These are phyloP conservation scores for Mucor saturninus DNA, from an alignment of 371 early-diverging fungal genomes.

Conservation along the genomic window DNA sequence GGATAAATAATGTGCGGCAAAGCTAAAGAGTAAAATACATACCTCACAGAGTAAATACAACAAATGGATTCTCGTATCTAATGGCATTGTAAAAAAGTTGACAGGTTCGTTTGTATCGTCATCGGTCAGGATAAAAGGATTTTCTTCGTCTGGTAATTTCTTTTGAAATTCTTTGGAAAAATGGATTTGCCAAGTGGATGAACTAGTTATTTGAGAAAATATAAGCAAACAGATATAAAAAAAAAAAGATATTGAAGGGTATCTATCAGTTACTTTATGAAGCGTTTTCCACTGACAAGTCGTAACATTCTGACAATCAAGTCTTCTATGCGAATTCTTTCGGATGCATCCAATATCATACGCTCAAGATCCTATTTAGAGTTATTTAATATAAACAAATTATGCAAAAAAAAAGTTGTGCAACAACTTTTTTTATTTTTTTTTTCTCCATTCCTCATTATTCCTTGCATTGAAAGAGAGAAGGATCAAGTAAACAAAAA, in stretches of 20 bases:
- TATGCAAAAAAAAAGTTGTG: slow-evolving; percentile 21
- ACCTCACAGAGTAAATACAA: slow-evolving; percentile 55
- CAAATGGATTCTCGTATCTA: slow-evolving; percentile 52
- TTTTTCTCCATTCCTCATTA: too few species aligned
- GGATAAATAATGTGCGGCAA: background rate
- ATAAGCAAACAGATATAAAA: background rate
- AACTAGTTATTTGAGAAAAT: slow-evolving; percentile 35
- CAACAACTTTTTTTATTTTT: background rate
- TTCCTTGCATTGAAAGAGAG: background rate
- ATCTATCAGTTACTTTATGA: slow-evolving; percentile 39
- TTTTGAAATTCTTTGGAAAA: slow-evolving; percentile 60
- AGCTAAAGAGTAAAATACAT: background rate
- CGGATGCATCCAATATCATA: slow-evolving; percentile 42
- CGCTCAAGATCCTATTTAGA: slow-evolving; percentile 45
- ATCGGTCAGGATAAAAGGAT: slow-evolving; percentile 28
- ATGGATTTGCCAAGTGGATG: slow-evolving; percentile 63
- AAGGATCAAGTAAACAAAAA: background rate
- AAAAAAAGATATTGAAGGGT: background rate
- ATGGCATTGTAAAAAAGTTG: slow-evolving; percentile 47
- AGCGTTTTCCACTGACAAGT: slow-evolving; percentile 41
- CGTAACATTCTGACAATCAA: slow-evolving; percentile 49
- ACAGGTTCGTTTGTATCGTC: background rate
- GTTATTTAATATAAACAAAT: slow-evolving; percentile 11
- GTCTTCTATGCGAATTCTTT: slow-evolving; percentile 42
- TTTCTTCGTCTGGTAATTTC: slow-evolving; percentile 35